Base-by-base conservation (phyloP, 2,329 filamentous ascomycete genomes). In the Chaetomium sp. region DNA sequence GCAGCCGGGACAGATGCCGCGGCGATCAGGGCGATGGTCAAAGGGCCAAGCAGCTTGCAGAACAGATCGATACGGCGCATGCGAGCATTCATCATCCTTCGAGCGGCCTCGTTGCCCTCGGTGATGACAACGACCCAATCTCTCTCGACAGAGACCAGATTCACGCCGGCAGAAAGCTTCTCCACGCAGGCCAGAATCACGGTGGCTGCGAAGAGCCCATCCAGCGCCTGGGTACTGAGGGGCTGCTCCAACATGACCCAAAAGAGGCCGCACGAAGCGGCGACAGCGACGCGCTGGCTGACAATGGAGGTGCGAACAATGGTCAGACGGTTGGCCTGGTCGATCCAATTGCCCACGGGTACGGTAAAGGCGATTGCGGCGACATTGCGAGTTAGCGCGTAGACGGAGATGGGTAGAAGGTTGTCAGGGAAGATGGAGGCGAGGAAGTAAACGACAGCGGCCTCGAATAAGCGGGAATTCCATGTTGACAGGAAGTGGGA, bases 121-220 rank as follows among this genome's bases (percentile, higher is more conserved):
- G 78, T 74, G 8, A 82, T 71, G 6, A 81, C 72, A 0, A 82
- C 75, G 4, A 82, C 77, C 86, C 87, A 89, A 62, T 91, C 87
- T 63, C 83, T 74, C 67, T 90, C 87, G 0, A 91, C 77, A 0
- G 87, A 75, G 0, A 90, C 79, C 0, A 81, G 74, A 65, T 89
- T 90, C 67, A 82, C 76, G 5, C 85, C 76, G 1, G 83, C 76
- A 11, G 75, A 76, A 7, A 89, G 68, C 66, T 90, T 91, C 69
- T 91, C 88, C 1, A 85, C 64, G 54, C 86, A 87, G 0, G 85
- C 84, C 45, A 89, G 70, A 0, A 80, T 14, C 0, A 79, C 74
- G 2, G 76, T 55, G 0, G 69, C 36, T 0, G 64, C 66, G 41
- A 79, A 69, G 11, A 75, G 57, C 8, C 59, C 64, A 5, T 52